Base-by-base conservation (phyloP, 2,329 filamentous ascomycete genomes). In the Daldinia sp. region DNA sequence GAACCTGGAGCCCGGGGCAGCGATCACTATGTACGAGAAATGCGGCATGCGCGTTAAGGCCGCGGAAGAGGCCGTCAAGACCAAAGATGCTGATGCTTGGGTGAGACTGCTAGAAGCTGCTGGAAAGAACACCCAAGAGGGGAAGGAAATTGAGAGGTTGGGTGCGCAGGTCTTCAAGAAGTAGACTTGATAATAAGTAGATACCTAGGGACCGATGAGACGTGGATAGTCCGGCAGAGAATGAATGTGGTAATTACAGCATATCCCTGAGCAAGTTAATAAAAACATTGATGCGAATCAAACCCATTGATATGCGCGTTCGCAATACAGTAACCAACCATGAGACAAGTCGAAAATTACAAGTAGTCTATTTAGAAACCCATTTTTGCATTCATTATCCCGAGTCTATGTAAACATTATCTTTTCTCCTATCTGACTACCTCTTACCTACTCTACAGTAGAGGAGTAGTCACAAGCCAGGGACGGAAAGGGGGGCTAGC, bases 21-120 rank as follows among this genome's bases (percentile, higher is more conserved):
- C 89, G 3, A 89, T 97, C 57, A 86, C 90, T 69, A 97, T 99
- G 94, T 99, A 94, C 85, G 89, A 96, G 71, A 97, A 97, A 79
- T 98, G 95, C 76, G 94, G 94, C 15, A 87, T 97, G 88, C 82
- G 93, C 43, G 85, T 90, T 25, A 93, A 92, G 78, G 95, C 95
- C 2, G 95, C 91, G 3, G 94, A 98, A 78, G 95, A 98, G 79
- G 94, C 95, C 2, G 84, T 93, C 62, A 92, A 89, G 79, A 83
- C 86, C 62, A 96, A 91, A 77, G 92, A 99, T 74, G 81, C 87
- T 49, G 89, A 89, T 70, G 81, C 89, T n/a, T 87, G 96, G 78
- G 86, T 90, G 70, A 83, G 88, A 52, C 79, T 98, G 67, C 83
- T 92, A 68, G 85, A 86, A 59, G 93, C 90, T 68, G 93, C 92